These are phyloP conservation scores for Aristolochia contorta DNA, from an alignment of 164 flowering plant species.

Conservation along the genomic window DNA sequence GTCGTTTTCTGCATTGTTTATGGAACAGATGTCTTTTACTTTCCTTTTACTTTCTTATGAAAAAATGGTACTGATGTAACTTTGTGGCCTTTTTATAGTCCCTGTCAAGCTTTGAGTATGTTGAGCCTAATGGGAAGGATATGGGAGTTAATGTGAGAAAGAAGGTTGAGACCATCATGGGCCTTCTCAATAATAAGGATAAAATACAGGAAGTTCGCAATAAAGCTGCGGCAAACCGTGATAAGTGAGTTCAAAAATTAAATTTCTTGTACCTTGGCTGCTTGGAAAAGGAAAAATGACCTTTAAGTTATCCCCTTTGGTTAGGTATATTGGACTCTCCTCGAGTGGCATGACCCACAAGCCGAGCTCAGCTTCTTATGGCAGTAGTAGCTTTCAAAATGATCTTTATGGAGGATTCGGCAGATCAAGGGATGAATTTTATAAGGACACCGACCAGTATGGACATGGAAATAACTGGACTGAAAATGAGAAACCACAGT, in stretches of 20 bases:
- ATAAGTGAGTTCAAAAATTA: slow-evolving; percentile 49
- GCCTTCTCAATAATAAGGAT: slow-evolving; percentile 68
- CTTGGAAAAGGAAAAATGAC: neutral
- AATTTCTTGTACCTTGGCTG: neutral
- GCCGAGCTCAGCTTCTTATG: slow-evolving; percentile 54
- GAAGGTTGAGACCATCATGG: slow-evolving; percentile 66
- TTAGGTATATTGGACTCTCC: slow-evolving; percentile 90
- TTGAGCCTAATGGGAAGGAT: slow-evolving; percentile 95
- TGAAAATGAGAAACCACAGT: slow-evolving; percentile 30
- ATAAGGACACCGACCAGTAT: slow-evolving; percentile 31
- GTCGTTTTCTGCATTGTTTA: too few species aligned
- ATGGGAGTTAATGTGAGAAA: slow-evolving; percentile 94
- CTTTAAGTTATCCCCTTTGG: slow-evolving; percentile 2
- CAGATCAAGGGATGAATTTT: slow-evolving; percentile 33
- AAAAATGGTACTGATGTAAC: neutral
- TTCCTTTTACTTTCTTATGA: neutral
- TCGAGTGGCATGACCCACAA: slow-evolving; percentile 72
- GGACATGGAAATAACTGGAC: slow-evolving; percentile 25
- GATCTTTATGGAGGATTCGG: slow-evolving; percentile 53
- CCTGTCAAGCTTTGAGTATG: slow-evolving; percentile 78
- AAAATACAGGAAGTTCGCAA: slow-evolving; percentile 82
- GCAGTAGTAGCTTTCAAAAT: slow-evolving; percentile 41
- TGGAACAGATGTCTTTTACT: too few species aligned
- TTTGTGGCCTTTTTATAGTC: slow-evolving; percentile 35
- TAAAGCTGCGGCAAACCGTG: slow-evolving; percentile 89